Conservation (phyloP, 1,139 yeast genomes). For the Lizanozyma gosingica region DNA sequence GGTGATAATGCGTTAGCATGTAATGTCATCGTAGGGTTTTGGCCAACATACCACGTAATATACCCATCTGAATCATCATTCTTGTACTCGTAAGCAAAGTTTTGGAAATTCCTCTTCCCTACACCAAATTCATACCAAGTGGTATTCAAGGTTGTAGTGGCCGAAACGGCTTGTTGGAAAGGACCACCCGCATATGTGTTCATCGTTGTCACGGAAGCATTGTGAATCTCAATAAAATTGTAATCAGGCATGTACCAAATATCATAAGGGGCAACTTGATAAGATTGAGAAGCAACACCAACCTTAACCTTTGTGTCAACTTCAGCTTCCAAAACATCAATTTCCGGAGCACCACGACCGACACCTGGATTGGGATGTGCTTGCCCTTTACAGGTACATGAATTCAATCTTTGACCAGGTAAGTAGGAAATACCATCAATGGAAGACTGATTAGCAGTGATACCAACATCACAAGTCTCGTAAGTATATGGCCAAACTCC, state of each 20-base stretch:
- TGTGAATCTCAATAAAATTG: slow-evolving; percentile 56
- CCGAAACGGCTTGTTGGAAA: slow-evolving; percentile 77
- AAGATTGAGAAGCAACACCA: slow-evolving; percentile 74
- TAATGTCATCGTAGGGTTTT: slow-evolving; percentile 54
- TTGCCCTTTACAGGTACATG: slow-evolving; percentile 66
- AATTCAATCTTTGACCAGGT: slow-evolving; percentile 65
- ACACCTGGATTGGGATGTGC: slow-evolving; percentile 73
- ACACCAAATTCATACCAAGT: slow-evolving; percentile 68
- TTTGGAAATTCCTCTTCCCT: slow-evolving; percentile 45
- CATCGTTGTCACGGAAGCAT: slow-evolving; percentile 54
- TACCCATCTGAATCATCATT: slow-evolving; percentile 64
- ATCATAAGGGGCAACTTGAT: slow-evolving; percentile 80
- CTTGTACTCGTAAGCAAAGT: slow-evolving; percentile 67
- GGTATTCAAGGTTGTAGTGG: slow-evolving; percentile 56
- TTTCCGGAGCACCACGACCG: slow-evolving; percentile 89
- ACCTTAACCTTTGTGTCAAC: slow-evolving; percentile 30
- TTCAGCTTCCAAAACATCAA: slow-evolving; percentile 76
- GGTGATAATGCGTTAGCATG: slow-evolving; percentile 62
- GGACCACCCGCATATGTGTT: slow-evolving; percentile 80
- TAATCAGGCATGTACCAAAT: slow-evolving; percentile 83
- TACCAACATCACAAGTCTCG: slow-evolving; percentile 76
- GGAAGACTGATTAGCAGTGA: slow-evolving; percentile 80
- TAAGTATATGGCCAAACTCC: slow-evolving; percentile 92
- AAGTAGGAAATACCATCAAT: slow-evolving; percentile 73
- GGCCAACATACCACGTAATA: slow-evolving; percentile 75